These are phyloP conservation scores for Buxus sempervirens DNA, from an alignment of 164 flowering plant genomes.

Conservation along the genomic window DNA sequence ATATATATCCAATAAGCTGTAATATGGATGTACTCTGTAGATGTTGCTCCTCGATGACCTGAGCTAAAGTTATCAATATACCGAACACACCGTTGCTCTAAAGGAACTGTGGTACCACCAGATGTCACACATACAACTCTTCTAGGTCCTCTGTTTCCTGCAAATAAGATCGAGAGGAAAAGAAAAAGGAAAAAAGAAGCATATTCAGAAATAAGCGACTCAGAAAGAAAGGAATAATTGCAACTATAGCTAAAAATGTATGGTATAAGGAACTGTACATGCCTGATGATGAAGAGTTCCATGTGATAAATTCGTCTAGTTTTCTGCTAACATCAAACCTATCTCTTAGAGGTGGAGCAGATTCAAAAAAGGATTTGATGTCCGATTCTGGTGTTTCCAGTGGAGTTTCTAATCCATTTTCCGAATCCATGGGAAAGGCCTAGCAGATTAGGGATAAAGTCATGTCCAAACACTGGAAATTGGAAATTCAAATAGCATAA, in stretches of 20 bases:
- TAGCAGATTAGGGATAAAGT: constrained; percentile 4
- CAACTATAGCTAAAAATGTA: neutral
- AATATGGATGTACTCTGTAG: constrained; percentile 70
- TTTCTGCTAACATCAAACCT: constrained; percentile 27
- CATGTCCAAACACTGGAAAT: neutral
- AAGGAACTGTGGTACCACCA: constrained; percentile 94
- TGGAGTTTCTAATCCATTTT: constrained; percentile 20
- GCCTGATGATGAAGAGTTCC: constrained; percentile 40
- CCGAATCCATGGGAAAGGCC: constrained; percentile 25
- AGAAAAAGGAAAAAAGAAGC: neutral
- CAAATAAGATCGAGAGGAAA: constrained; percentile 5
- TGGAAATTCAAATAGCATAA: neutral
- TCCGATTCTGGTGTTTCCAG: constrained; percentile 27
- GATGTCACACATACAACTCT: constrained; percentile 86
- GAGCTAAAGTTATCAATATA: constrained; percentile 96
- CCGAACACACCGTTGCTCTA: constrained; percentile 87
- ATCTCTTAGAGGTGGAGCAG: constrained; percentile 77
- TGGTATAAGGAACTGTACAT: constrained; percentile 9
- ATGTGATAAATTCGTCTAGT: constrained; percentile 47
- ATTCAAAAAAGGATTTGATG: constrained; percentile 54
- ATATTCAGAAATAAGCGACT: neutral
- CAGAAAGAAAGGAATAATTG: neutral
- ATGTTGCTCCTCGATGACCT: constrained; percentile 90
- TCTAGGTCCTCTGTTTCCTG: constrained; percentile 35
- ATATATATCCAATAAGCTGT: neutral